Evolutionary conservation across 345 rosid species (phyloP).

Genomic region (Linum usitatissimum): DNA sequence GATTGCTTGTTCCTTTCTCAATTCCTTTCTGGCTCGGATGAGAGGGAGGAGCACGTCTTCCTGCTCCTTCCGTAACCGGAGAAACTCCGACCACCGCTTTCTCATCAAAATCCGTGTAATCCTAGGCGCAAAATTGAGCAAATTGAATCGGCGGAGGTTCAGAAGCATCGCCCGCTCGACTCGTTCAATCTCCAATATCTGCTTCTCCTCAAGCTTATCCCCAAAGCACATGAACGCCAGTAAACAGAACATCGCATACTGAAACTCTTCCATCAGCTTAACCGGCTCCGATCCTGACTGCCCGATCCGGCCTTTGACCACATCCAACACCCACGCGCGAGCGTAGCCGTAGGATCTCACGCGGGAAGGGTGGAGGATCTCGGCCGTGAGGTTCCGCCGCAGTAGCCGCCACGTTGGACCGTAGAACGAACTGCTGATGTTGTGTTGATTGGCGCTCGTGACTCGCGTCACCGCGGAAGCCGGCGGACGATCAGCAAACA

Average conservation of each 20-base stretch:
- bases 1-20: background rate
- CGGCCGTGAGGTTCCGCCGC: conserved; percentile 17
- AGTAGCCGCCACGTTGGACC: conserved; percentile 21
- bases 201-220: conserved; percentile 10
- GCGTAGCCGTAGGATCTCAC: conserved; percentile 10
- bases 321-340: conserved; percentile 11
- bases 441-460: background rate
- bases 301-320: background rate
- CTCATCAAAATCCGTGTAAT: conserved; percentile 7
- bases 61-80: background rate
- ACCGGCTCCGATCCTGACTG: conserved; percentile 12
- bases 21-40: conserved; percentile 10
- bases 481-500: conserved; percentile 8
- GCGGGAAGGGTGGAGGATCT: conserved; percentile 18
- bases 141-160: background rate
- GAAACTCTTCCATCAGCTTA: conserved; percentile 4
- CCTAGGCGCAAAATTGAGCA: conserved; percentile 6
- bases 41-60: conserved; percentile 11
- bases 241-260: conserved; percentile 14
- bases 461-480: background rate
- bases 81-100: conserved; percentile 13
- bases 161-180: conserved; percentile 8
- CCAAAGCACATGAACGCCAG: conserved; percentile 17
- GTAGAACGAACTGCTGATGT: background rate
- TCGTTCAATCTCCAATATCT: conserved; percentile 8